A percentile compares a stretch with the other conserved stretches of the same genome.
These are phyloP conservation scores for Pythium dissimile DNA, from an alignment of 352 stramenopile species.

Conservation along the genomic window DNA sequence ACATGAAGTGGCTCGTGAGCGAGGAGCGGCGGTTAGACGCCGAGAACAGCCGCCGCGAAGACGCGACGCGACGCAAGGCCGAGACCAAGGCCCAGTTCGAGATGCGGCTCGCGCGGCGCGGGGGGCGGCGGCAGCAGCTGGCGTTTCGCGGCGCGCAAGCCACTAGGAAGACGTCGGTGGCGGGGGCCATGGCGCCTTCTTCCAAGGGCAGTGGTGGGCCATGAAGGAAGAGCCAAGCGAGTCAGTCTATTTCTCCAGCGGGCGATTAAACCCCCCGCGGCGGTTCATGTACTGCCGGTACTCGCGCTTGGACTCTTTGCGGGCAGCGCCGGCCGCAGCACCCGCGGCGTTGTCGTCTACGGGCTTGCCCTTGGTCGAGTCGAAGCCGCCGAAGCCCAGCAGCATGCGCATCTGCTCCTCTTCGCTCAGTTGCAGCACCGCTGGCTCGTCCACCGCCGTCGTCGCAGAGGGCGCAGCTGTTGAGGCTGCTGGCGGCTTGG, in stretches of 20 bases:
- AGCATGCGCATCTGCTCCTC: constrained; percentile 85
- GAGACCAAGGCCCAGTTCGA: constrained; percentile 54
- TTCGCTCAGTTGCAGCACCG: constrained; percentile 39
- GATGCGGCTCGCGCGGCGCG: constrained; percentile 49
- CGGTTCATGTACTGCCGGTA: constrained; percentile 98
- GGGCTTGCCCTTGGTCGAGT: constrained; percentile 90
- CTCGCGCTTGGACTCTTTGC: constrained; percentile 91
- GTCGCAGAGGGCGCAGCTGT: not conserved
- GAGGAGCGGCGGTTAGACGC: constrained; percentile 46
- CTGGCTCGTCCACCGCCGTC: not conserved
- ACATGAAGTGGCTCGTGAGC: constrained; percentile 48
- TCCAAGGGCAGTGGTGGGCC: not conserved
- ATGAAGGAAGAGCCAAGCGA: not conserved
- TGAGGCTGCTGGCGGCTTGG: not conserved
- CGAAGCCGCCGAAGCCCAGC: constrained; percentile 90
- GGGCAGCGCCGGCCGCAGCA: constrained; percentile 72
- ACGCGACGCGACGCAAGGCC: constrained; percentile 33
- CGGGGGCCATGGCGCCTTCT: not conserved
- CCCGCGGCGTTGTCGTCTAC: constrained; percentile 91
- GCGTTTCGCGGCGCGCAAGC: constrained; percentile 12
- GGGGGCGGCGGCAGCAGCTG: constrained; percentile 45
- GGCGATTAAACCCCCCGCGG: constrained; percentile 93
- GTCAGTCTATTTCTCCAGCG: constrained; percentile 56
- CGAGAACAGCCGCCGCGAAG: constrained; percentile 33
- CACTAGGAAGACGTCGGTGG: not conserved